Conservation (phyloP, 108 stramenopile species). For the Cylindrotheca closterium region DNA sequence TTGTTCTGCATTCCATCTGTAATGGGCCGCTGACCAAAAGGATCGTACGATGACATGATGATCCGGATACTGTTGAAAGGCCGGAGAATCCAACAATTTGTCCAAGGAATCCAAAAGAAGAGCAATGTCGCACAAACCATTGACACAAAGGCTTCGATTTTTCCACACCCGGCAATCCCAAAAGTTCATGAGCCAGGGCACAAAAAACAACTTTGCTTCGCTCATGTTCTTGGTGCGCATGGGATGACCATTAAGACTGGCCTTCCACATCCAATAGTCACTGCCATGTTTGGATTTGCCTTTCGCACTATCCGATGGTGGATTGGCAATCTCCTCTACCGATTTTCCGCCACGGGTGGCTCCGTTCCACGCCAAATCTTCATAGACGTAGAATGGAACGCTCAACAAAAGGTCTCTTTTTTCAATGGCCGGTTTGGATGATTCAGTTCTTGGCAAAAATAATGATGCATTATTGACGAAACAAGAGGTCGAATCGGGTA, state of each 20-base stretch:
- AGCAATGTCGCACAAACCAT: conserved; percentile 9
- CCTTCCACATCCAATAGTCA: conserved; percentile 27
- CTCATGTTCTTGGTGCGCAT: conserved; percentile 23
- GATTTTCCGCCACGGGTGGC: conserved; percentile 7
- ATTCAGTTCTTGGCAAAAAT: too few species aligned
- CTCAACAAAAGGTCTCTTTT: not conserved
- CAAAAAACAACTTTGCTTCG: conserved; percentile 26
- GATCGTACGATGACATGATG: too few species aligned
- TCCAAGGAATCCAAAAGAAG: too few species aligned
- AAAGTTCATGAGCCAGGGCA: conserved; percentile 21
- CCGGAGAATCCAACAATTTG: too few species aligned
- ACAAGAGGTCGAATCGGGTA: too few species aligned
- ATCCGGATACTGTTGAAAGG: too few species aligned
- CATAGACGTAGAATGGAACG: conserved; percentile 16
- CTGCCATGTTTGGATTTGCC: conserved; percentile 10
- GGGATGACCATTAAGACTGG: conserved; percentile 15
- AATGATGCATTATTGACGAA: too few species aligned
- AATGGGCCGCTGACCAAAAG: too few species aligned
- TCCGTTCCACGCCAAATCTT: conserved; percentile 6
- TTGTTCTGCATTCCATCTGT: too few species aligned
- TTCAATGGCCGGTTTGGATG: too few species aligned
- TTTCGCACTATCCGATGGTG: not conserved
- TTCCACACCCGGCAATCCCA: conserved; percentile 10
- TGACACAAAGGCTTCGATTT: conserved; percentile 6
- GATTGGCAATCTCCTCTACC: not conserved